These are phyloP conservation scores for Mollisia scopiformis DNA, from an alignment of 2,329 filamentous ascomycete species.

Conservation along the genomic window DNA sequence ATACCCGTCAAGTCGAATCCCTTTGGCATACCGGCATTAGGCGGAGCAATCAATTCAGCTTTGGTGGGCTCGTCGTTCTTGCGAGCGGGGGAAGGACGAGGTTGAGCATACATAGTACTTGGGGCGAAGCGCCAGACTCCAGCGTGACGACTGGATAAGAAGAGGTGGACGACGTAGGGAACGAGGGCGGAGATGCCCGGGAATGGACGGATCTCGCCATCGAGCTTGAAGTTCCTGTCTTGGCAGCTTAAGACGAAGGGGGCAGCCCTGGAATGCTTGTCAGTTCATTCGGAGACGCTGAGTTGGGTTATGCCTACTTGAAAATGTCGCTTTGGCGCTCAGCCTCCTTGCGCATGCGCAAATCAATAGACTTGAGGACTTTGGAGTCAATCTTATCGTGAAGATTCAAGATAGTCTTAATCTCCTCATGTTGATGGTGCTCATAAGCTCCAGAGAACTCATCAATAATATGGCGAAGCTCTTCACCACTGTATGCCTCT, in stretches of 20 bases:
- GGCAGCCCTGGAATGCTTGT: slow-evolving; percentile 23
- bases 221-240: slow-evolving; percentile 22
- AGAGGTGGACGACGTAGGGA: slow-evolving; percentile 32
- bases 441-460: slow-evolving; percentile 29
- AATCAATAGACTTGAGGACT: slow-evolving; percentile 23
- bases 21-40: not conserved
- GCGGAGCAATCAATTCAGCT: not conserved
- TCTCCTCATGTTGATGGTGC: slow-evolving; percentile 36
- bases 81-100: slow-evolving; percentile 10
- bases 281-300: not conserved
- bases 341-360: slow-evolving; percentile 17
- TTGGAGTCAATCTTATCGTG: slow-evolving; percentile 21
- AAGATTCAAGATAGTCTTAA: slow-evolving; percentile 32
- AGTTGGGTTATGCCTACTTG: slow-evolving; percentile 17
- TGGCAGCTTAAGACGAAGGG: slow-evolving; percentile 24
- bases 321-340: slow-evolving; percentile 30
- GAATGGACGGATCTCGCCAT: slow-evolving; percentile 23
- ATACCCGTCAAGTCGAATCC: not conserved
- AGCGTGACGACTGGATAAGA: slow-evolving; percentile 27
- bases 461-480: slow-evolving; percentile 30
- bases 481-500: slow-evolving; percentile 29
- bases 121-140: slow-evolving; percentile 36
- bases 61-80: slow-evolving; percentile 1
- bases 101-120: slow-evolving; percentile 32
- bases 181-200: slow-evolving; percentile 28